phyloP scores from a whole-genome alignment of 768 basidiomycete species.

The Termitomyces sp. region DNA sequence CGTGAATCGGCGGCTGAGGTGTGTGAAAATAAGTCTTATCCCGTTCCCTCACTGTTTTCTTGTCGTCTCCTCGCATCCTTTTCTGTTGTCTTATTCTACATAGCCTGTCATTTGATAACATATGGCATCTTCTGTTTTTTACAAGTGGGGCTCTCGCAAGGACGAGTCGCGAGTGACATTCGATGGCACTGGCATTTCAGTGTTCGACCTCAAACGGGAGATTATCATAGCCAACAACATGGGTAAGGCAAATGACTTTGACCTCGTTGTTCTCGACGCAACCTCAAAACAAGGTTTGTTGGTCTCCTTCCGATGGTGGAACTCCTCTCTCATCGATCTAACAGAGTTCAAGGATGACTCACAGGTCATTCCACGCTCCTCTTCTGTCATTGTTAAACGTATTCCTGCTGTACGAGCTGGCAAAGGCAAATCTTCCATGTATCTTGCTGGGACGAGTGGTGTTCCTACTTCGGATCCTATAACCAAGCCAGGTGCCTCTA shows the following conservation, averaged over 20 bases:
- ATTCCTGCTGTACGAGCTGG: conserved; percentile 79
- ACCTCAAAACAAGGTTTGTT: conserved; percentile 83
- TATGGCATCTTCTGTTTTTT: conserved; percentile 95
- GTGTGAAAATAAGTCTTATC: too few relatives aligned
- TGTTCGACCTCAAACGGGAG: conserved; percentile 99
- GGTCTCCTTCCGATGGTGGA: conserved; percentile 4
- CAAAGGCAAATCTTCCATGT: conserved; percentile 78
- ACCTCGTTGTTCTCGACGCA: conserved; percentile 81
- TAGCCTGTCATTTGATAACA: conserved; percentile 34
- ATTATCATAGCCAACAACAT: conserved; percentile 96
- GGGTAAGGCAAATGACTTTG: conserved; percentile 96
- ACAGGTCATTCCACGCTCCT: conserved; percentile 88
- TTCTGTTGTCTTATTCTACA: conserved; percentile 15
- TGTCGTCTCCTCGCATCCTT: not conserved
- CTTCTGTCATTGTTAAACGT: conserved; percentile 91
- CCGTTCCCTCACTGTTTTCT: not conserved
- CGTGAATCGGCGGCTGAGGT: not conserved
- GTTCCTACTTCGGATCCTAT: conserved; percentile 48
- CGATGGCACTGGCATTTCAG: conserved; percentile 98
- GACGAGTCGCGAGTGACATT: conserved; percentile 95
- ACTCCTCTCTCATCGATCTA: not conserved
- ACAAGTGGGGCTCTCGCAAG: conserved; percentile 94
- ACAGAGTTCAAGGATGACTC: conserved; percentile 92
- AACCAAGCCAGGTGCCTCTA: conserved; percentile 27
- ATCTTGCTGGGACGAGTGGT: conserved; percentile 48